phyloP scores from a whole-genome alignment of 805 yeast species.

The Suhomyces prunicola region DNA sequence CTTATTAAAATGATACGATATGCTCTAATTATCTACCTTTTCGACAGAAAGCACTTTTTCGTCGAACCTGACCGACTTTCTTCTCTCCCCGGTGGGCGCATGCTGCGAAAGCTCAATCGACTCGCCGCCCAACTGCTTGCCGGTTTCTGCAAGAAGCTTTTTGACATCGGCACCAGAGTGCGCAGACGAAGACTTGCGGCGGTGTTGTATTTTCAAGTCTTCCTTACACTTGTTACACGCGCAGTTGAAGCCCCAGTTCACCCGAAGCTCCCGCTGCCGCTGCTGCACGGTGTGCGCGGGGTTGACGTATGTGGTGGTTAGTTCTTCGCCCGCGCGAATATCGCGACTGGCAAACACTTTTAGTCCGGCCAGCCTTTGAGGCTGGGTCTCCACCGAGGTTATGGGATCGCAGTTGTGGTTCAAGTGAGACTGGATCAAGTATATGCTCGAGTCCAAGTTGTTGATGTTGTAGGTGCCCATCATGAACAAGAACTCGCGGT shows the following conservation, averaged over 20 bases:
- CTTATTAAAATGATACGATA: too few species aligned
- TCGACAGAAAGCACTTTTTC: constrained; percentile 56
- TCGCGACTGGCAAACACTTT: constrained; percentile 52
- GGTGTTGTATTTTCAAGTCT: constrained; percentile 45
- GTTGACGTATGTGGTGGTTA: constrained; percentile 66
- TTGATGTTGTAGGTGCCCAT: constrained; percentile 75
- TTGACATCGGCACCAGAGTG: constrained; percentile 36
- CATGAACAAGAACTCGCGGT: constrained; percentile 55
- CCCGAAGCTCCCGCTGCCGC: constrained; percentile 62
- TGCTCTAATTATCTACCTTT: constrained; percentile 13
- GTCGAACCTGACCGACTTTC: constrained; percentile 66
- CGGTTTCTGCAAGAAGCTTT: constrained; percentile 42
- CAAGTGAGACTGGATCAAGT: constrained; percentile 61
- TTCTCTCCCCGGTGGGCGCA: constrained; percentile 39
- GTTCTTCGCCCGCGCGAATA: constrained; percentile 63
- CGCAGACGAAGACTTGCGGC: constrained; percentile 40
- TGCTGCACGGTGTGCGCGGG: constrained; percentile 59
- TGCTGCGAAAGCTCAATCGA: constrained; percentile 46
- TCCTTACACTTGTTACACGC: constrained; percentile 61
- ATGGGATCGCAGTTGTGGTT: constrained; percentile 79
- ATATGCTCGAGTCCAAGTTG: constrained; percentile 63
- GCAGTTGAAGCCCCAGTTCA: constrained; percentile 80
- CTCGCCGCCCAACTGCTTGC: constrained; percentile 38
- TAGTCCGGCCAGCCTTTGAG: constrained; percentile 50
- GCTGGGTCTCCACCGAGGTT: constrained; percentile 46